Base-by-base conservation (phyloP, 202 grass and related monocot genomes). In the Zizania palustris region DNA sequence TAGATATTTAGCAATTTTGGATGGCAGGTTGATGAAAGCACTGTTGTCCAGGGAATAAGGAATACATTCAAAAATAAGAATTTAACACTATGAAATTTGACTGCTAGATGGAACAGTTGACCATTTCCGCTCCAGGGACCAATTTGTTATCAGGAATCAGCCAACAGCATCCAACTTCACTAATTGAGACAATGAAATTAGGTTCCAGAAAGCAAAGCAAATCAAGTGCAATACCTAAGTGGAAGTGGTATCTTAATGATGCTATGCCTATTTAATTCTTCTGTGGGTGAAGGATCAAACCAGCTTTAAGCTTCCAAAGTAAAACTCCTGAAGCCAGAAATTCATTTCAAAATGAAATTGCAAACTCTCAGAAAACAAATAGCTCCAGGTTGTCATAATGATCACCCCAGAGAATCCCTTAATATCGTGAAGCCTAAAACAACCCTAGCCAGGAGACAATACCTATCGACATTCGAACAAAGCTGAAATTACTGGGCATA, bases 401-500 rank as follows among this genome's bases (percentile, higher is more conserved):
- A 33, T 45, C 9, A n/a, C 16, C 51, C 15, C 33, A 73, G 35
- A 45, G 0, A 21, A 51, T 11, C 9, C 4, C 57, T 63, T 45
- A 57, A 36, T 3, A 74, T 21, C 51, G 8, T 73, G 39, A 48
- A 48, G 38, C 51, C 20, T 34, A 21, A 5, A 66, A 56, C 37
- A 39, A 40, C 9, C 67, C 0, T 41, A 73, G 14, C 48, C 22
- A 77, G 9, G 20, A 90, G 43, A 53, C 1, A 79, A 59, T 28
- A 64, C 49, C 42, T 60, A 67, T 57, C 35, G 45, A 73, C 42
- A 60, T 37, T 74, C 22, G 1, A 69, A 66, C 76, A 11, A 60
- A 66, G 63, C 57, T 64, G 78, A 72, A 70, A 81, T 37, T 10
- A 78, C 28, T 39, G 82, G 34, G 50, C 61, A 46, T 58, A 42